These are phyloP conservation scores for Chamaenerion angustifolium DNA, from an alignment of 345 rosid species.

Conservation along the genomic window DNA sequence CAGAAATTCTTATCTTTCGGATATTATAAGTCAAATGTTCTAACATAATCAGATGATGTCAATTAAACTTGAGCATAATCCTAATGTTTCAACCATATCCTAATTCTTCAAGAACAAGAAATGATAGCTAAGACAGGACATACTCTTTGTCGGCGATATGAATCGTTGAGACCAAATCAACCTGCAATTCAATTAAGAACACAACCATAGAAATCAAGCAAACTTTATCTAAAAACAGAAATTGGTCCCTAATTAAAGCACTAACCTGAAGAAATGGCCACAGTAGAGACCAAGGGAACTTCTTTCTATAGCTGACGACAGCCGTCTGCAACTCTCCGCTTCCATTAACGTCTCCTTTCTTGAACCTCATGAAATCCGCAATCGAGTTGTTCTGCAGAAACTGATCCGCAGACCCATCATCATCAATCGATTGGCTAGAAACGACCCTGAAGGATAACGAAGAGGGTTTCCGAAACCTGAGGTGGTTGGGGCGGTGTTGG, in stretches of 20 bases:
- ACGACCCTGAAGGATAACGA: slow-evolving; percentile 18
- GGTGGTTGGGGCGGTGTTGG: slow-evolving; percentile 5
- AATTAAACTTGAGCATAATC: not conserved
- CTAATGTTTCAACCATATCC: not conserved
- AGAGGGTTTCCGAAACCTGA: slow-evolving; percentile 6
- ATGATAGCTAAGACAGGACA: slow-evolving; percentile 5
- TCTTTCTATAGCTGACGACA: slow-evolving; percentile 60
- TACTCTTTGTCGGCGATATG: slow-evolving; percentile 93
- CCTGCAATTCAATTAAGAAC: slow-evolving; percentile 23
- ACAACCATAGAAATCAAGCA: not conserved
- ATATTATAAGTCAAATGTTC: too few species aligned
- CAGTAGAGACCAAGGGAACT: slow-evolving; percentile 75
- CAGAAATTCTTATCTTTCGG: too few species aligned
- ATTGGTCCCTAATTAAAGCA: not conserved
- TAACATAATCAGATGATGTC: too few species aligned
- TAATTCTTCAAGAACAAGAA: not conserved
- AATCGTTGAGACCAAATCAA: slow-evolving; percentile 87
- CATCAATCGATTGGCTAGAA: slow-evolving; percentile 15
- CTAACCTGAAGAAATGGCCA: slow-evolving; percentile 63
- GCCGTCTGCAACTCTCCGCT: slow-evolving; percentile 70
- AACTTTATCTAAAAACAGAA: not conserved
- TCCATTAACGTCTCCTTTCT: slow-evolving; percentile 21
- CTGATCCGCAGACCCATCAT: slow-evolving; percentile 32
- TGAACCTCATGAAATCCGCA: slow-evolving; percentile 79
- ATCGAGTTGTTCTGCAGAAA: slow-evolving; percentile 49